Evolutionary conservation across 1,139 yeast genomes (phyloP).

Genomic region (Casaregolazyma suthepensis): DNA sequence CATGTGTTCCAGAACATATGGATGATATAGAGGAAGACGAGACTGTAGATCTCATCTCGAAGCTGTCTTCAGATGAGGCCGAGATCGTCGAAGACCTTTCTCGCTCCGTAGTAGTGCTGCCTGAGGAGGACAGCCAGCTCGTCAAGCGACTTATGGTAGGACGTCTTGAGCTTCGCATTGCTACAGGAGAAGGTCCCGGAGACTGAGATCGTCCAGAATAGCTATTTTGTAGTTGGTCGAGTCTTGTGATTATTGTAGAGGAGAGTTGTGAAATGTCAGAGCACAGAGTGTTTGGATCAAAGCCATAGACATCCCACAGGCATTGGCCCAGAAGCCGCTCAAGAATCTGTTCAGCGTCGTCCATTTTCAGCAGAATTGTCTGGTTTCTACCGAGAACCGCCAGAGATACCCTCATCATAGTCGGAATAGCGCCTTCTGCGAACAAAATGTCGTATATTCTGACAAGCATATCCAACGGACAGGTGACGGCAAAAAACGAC

Average conservation of each 20-base stretch:
- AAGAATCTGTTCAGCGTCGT: slow-evolving; percentile 55
- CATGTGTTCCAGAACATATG: slow-evolving; percentile 1
- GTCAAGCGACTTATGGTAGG: slow-evolving; percentile 2
- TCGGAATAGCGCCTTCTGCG: slow-evolving; percentile 61
- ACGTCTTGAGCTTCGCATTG: slow-evolving; percentile 7
- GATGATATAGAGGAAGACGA: slow-evolving; percentile 6
- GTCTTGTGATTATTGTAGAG: slow-evolving; percentile 2
- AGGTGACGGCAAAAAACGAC: slow-evolving; percentile 57
- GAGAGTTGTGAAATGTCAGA: slow-evolving; percentile 37
- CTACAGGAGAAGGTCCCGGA: slow-evolving; percentile 3
- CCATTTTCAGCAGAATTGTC: slow-evolving; percentile 45
- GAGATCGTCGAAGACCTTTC: slow-evolving; percentile 1
- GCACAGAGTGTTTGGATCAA: slow-evolving; percentile 44
- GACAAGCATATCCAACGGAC: slow-evolving; percentile 47
- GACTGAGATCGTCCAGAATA: slow-evolving; percentile 1
- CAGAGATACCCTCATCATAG: slow-evolving; percentile 54
- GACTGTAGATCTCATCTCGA: slow-evolving; percentile 2
- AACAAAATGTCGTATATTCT: slow-evolving; percentile 51
- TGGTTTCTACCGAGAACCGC: slow-evolving; percentile 50
- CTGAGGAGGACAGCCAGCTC: slow-evolving; percentile 7
- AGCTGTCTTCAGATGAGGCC: slow-evolving; percentile 4
- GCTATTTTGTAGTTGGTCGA: slow-evolving; percentile 3
- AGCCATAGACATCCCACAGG: slow-evolving; percentile 42
- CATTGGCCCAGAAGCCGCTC: slow-evolving; percentile 56
- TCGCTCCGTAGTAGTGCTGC: neutral